These are phyloP conservation scores for Pleomassaria siparia DNA, from an alignment of 2,329 filamentous ascomycete genomes.

Conservation along the genomic window DNA sequence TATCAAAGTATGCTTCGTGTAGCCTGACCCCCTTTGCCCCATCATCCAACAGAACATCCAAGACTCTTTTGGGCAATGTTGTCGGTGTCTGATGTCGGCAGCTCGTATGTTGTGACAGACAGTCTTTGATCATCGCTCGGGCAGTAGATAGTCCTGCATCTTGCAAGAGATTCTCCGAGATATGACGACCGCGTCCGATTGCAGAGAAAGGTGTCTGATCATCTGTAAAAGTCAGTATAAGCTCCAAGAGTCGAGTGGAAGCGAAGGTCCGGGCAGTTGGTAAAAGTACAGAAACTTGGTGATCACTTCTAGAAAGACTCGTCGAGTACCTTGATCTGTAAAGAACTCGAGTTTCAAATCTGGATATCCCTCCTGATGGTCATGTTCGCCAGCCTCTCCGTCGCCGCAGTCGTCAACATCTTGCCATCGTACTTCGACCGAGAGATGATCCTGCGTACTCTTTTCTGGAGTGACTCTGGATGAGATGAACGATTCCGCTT, in stretches of 20 bases:
- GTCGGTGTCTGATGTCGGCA: constrained; percentile 27
- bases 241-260: background rate
- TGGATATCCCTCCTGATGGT: constrained; percentile 23
- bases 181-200: constrained; percentile 35
- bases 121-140: constrained; percentile 31
- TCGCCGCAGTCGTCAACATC: constrained; percentile 20
- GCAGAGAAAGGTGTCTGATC: constrained; percentile 38
- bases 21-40: constrained; percentile 33
- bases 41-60: constrained; percentile 31
- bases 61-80: constrained; percentile 31
- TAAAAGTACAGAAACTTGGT: background rate
- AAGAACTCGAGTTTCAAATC: constrained; percentile 41
- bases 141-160: constrained; percentile 28
- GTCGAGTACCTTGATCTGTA: constrained; percentile 36
- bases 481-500: constrained; percentile 29
- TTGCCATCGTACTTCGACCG: constrained; percentile 38
- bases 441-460: constrained; percentile 34
- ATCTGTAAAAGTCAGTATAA: constrained; percentile 25
- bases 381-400: constrained; percentile 19
- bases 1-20: constrained; percentile 30
- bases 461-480: constrained; percentile 5
- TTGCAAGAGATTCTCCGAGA: constrained; percentile 32
- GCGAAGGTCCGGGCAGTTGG: background rate
- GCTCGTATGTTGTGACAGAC: constrained; percentile 32
- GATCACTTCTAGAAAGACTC: background rate